A percentile compares a stretch with the other conserved stretches of the same genome.
These are phyloP conservation scores for Stagonosporopsis rhizophila DNA, from an alignment of 2,329 filamentous ascomycete species.

Conservation along the genomic window DNA sequence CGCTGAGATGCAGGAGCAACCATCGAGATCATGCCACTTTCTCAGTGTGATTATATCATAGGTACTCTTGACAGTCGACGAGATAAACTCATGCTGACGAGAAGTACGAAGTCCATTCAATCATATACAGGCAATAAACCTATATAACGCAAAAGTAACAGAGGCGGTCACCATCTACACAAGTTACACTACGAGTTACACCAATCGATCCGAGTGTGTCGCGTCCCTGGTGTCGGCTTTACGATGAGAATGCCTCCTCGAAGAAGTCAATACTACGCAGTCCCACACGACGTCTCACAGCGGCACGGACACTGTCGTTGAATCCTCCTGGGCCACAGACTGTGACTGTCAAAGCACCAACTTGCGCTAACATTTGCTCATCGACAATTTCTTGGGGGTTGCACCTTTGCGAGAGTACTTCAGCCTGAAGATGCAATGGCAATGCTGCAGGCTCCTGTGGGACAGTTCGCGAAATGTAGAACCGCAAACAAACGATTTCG, in stretches of 20 bases:
- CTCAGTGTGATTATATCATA: too few relatives aligned
- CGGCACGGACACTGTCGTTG: constrained; percentile 73
- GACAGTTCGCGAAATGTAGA: constrained; percentile 84
- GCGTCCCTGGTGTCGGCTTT: neutral
- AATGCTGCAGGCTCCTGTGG: constrained; percentile 73
- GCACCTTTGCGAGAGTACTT: constrained; percentile 84
- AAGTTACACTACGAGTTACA: neutral
- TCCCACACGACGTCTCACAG: constrained; percentile 68
- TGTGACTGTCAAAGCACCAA: constrained; percentile 85
- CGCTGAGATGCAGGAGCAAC: neutral
- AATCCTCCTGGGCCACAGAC: constrained; percentile 76
- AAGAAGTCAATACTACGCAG: constrained; percentile 73
- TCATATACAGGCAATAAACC: neutral
- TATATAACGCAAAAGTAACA: neutral
- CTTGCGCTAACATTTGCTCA: constrained; percentile 77
- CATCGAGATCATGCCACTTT: too few relatives aligned
- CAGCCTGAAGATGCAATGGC: constrained; percentile 62
- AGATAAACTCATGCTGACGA: neutral
- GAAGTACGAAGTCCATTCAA: neutral
- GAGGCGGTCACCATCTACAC: neutral
- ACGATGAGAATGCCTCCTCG: constrained; percentile 72
- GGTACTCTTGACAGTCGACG: too few relatives aligned
- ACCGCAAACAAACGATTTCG: constrained; percentile 80
- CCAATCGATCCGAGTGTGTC: neutral
- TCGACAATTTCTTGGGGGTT: constrained; percentile 76